Evolutionary conservation across 305 asterid genomes (phyloP).

Genomic region (Fraxinus dipetala): DNA sequence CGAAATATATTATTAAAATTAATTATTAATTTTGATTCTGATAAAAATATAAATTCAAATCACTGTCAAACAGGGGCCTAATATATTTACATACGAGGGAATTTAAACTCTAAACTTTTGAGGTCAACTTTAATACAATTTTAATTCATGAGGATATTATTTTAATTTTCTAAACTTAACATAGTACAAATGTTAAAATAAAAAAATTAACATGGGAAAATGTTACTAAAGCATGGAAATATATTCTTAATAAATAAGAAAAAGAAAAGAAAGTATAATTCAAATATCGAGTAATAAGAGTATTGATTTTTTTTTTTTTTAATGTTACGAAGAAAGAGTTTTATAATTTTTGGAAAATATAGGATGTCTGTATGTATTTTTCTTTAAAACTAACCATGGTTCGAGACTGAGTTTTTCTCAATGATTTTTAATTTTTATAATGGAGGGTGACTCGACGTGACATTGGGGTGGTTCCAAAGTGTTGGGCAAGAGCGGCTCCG

Average conservation of each 20-base stretch:
- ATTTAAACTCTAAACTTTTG: background rate
- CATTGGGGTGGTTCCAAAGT: constrained; percentile 31
- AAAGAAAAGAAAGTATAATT: background rate
- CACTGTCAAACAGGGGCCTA: background rate
- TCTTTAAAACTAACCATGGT: background rate
- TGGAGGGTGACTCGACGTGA: constrained; percentile 1
- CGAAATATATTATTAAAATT: too few species aligned
- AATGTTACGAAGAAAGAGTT: background rate
- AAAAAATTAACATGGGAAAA: background rate
- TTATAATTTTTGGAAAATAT: background rate
- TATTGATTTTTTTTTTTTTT: too few species aligned
- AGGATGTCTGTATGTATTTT: background rate
- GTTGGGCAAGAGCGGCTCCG: constrained; percentile 55
- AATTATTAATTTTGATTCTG: too few species aligned
- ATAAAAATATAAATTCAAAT: too few species aligned
- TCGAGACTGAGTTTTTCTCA: background rate
- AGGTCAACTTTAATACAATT: background rate
- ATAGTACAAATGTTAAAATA: background rate
- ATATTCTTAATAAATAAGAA: background rate
- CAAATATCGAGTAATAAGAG: background rate
- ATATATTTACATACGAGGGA: background rate
- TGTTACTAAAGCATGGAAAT: background rate
- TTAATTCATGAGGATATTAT: background rate
- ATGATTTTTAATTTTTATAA: background rate
- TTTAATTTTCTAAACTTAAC: background rate